These are phyloP conservation scores for Eucalyptus regnans DNA, from an alignment of 345 rosid genomes.

Conservation along the genomic window DNA sequence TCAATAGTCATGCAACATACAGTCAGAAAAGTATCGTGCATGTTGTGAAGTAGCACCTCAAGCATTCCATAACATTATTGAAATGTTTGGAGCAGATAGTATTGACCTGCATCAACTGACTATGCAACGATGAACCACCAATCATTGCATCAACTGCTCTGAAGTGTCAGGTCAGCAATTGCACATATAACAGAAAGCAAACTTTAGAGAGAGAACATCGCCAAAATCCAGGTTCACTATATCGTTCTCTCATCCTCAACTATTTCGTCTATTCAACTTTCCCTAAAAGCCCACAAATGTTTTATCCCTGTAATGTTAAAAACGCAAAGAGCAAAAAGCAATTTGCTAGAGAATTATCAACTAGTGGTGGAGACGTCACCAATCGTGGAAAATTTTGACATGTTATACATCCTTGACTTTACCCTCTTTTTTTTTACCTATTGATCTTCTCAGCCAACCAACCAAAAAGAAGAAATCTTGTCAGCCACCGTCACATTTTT, in stretches of 20 bases:
- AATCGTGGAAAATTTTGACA: background rate
- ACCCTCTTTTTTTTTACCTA: background rate
- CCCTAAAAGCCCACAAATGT: background rate
- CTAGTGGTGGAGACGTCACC: background rate
- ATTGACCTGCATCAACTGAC: background rate
- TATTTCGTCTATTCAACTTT: background rate
- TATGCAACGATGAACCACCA: background rate
- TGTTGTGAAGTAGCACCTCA: background rate
- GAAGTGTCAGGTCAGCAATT: background rate
- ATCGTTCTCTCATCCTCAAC: background rate
- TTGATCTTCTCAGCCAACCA: background rate
- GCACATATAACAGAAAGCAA: background rate
- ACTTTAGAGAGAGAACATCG: background rate
- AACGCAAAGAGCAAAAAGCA: background rate
- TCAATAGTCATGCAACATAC: background rate
- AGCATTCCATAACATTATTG: background rate
- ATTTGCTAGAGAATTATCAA: background rate
- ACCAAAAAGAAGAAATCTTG: background rate
- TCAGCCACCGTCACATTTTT: background rate
- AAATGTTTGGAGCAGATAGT: background rate
- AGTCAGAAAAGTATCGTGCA: background rate
- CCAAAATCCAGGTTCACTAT: background rate
- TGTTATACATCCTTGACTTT: background rate
- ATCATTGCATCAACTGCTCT: background rate
- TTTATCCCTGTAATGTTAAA: background rate